These are phyloP conservation scores for Scheffersomyces insectosa DNA, from an alignment of 1,139 yeast genomes.

Conservation along the genomic window DNA sequence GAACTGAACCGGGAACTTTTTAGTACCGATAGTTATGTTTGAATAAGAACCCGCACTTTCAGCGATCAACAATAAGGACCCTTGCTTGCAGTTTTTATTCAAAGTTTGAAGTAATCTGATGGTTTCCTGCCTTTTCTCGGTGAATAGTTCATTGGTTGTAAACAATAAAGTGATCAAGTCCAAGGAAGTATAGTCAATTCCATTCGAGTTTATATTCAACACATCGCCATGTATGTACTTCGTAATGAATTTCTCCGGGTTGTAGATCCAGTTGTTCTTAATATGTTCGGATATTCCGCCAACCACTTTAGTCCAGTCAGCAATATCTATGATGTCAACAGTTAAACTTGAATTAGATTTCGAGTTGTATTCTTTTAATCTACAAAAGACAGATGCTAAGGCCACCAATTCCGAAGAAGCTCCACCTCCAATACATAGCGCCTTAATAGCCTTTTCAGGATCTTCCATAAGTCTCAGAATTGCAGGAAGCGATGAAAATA, in stretches of 20 bases:
- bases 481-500: conserved; percentile 53
- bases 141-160: conserved; percentile 84
- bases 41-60: conserved; percentile 93
- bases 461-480: conserved; percentile 38
- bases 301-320: conserved; percentile 69
- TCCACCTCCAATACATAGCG: conserved; percentile 82
- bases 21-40: conserved; percentile 72
- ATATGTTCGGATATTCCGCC: conserved; percentile 43
- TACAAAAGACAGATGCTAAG: conserved; percentile 58
- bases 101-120: conserved; percentile 57
- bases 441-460: conserved; percentile 31
- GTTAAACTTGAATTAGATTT: conserved; percentile 36
- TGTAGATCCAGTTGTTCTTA: conserved; percentile 53
- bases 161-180: conserved; percentile 69
- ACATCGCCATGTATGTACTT: conserved; percentile 56
- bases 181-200: conserved; percentile 16
- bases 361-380: conserved; percentile 42
- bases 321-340: conserved; percentile 68
- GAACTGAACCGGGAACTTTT: conserved; percentile 79
- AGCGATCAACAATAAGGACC: conserved; percentile 63
- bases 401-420: conserved; percentile 85
- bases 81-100: conserved; percentile 49
- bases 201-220: conserved; percentile 13
- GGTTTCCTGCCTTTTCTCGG: conserved; percentile 64
- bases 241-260: conserved; percentile 37